Evolutionary conservation across 805 yeast species (phyloP), one percentile per base, ranked within the genome.

Genomic region (Saturnispora sekii): DNA sequence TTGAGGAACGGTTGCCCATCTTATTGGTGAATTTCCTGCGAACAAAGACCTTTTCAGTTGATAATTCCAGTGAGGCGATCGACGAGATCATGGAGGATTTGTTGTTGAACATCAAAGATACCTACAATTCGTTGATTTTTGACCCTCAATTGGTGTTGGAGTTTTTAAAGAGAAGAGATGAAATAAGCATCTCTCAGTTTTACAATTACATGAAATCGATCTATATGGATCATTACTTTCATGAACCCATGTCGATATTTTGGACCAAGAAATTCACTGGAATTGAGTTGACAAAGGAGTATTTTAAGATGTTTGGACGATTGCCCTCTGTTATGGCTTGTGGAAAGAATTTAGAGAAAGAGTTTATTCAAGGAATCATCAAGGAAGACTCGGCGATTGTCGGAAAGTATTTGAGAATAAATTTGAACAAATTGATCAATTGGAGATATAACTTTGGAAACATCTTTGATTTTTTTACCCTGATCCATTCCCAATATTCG

Each of bases 211-310:
- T 63, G 56, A 63, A 63, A 31, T 46, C 60, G 16, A 52, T 60
- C 15, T 61, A 60, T 40, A 63, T 63, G 67, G 49, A 54, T 21
- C 66, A 63, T 44, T 63, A 59, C 47, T 63, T 49, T 38, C 54
- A 56, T 38, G 65, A 63, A 45, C 67, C 67, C 4, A 50, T 63
- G 29, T 52, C 60, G 1, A 48, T 63, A 10, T 52, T 63, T 45
- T 62, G 65, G 65, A 54, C 61, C 1, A 54, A 59, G 35, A 59
- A 61, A 38, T 54, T 55, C 32, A 40, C 53, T 15, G 50, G 49
- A 9, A 57, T 60, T 32, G 49, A 50, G 38, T 41, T 60, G 26
- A 53, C 47, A 17, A 33, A 39, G 1, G 51, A 53, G 5, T 59
- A 61, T 38, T 58, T 58, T 32, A 53, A 55, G 28, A 48, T 57